A percentile compares a stretch with the other conserved stretches of the same genome.
These are phyloP conservation scores for Hordeum marinum DNA, from an alignment of 176 grass and related monocot genomes.

Conservation along the genomic window DNA sequence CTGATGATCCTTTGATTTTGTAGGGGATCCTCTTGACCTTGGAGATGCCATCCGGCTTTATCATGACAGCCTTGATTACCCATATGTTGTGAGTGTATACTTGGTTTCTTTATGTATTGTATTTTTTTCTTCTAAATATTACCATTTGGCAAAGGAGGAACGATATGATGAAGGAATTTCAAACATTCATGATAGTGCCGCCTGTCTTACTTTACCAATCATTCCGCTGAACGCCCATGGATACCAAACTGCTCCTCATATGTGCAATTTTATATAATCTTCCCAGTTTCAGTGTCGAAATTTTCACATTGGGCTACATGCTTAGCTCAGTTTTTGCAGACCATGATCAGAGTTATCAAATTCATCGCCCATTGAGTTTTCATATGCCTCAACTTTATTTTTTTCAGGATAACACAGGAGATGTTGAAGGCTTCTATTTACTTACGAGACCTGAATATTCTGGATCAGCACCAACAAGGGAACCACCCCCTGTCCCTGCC, in stretches of 20 bases:
- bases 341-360: not conserved
- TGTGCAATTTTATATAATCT: not conserved
- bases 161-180: not conserved
- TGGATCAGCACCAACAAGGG: constrained; percentile 68
- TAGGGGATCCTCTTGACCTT: constrained; percentile 88
- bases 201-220: constrained; percentile 6
- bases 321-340: not conserved
- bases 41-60: constrained; percentile 88
- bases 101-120: not conserved
- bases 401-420: constrained; percentile 66
- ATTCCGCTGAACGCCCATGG: not conserved
- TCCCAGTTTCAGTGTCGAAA: not conserved
- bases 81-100: constrained; percentile 59
- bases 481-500: constrained; percentile 71
- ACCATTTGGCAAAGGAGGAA: not conserved
- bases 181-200: not conserved
- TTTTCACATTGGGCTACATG: not conserved
- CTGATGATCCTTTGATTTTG: constrained; percentile 27
- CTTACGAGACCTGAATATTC: constrained; percentile 84
- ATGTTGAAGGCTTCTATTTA: constrained; percentile 84
- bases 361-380: constrained; percentile 4
- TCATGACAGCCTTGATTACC: constrained; percentile 97
- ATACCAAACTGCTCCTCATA: not conserved
- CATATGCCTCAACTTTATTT: constrained; percentile 26
- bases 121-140: not conserved